Conservation (phyloP, 805 yeast genomes). For the Yarrowia keelungensis region DNA sequence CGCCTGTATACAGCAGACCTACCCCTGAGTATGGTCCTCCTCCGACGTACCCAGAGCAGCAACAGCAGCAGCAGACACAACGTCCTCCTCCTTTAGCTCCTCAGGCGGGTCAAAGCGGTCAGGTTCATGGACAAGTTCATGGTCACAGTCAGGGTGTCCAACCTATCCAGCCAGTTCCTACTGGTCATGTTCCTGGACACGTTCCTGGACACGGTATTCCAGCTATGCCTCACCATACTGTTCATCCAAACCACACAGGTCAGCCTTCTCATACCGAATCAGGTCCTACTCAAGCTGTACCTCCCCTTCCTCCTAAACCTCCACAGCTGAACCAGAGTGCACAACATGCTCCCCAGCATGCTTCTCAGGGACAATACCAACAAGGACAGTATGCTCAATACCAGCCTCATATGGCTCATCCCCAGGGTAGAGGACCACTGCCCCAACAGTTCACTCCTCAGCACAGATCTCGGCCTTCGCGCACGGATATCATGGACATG, state of each 20-base stretch:
- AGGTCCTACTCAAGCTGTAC: neutral
- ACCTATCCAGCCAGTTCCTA: constrained; percentile 6
- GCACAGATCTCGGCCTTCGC: constrained; percentile 15
- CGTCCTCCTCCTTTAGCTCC: constrained; percentile 18
- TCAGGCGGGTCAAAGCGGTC: constrained; percentile 3
- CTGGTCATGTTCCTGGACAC: neutral
- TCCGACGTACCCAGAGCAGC: constrained; percentile 22
- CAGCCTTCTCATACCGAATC: neutral
- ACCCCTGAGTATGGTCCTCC: constrained; percentile 40
- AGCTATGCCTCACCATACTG: neutral
- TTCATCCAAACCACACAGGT: neutral
- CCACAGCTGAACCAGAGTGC: constrained; percentile 16
- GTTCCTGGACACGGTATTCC: neutral
- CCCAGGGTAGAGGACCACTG: constrained; percentile 2
- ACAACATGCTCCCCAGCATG: neutral
- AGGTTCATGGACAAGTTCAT: no score
- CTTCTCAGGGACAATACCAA: neutral
- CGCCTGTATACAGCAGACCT: constrained; percentile 54
- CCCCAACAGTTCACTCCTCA: constrained; percentile 15
- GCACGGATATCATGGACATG: constrained; percentile 42
- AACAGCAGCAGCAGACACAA: neutral
- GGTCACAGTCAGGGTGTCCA: no score
- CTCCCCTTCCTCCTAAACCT: constrained; percentile 29
- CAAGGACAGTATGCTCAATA: neutral
- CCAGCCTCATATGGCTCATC: constrained; percentile 1